Evolutionary conservation across 768 basidiomycete species (phyloP), one percentile per base, ranked within the genome.

Genomic region (Pholiota conissans): DNA sequence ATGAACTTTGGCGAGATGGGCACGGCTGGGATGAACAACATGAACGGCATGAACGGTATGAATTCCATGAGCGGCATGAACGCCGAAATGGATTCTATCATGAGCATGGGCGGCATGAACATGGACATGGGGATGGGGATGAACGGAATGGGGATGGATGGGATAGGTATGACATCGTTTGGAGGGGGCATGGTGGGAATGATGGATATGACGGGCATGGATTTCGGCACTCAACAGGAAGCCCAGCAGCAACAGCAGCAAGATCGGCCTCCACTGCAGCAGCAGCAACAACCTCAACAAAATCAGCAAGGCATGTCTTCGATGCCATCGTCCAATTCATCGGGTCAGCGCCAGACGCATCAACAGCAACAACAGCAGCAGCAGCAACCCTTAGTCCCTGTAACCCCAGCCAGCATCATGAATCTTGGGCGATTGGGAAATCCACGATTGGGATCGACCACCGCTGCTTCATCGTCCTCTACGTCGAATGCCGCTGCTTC

Each of bases 341-440:
- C 4, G 13, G 42, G 42, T 7, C 42, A 45, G 3, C 20, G 42
- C 22, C 42, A 45, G 16, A 14, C 37, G 16, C 37, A 39, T 14
- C 37, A 39, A 35, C 58, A 59, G 24, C 56, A 55, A 22, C 30
- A 32, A 32, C n/a, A n/a, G n/a, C n/a, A n/a, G n/a, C 57, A 55
- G 24, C 55, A 60, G 34, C 69, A 68, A 39, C 78, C 76, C 59
- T 69, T 86, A 59, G 84, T 78, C 4, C 95, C 95, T 5, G 92
- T 93, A 42, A 97, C 95, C 0, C 95, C 95, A 0, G 90, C 93
- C 0, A 91, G 86, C 57, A 89, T 98, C 67, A 93, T 98, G 91
- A 95, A 95, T 61, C 78, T 98, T 6, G 86, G 87, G 3, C 74
- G 82, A 34, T 70, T 89, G 2, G 84, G 86, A 7, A 50, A 39